phyloP scores from a whole-genome alignment of 2,329 filamentous ascomycete genomes.

The Phaeophleospora eucalypticola region DNA sequence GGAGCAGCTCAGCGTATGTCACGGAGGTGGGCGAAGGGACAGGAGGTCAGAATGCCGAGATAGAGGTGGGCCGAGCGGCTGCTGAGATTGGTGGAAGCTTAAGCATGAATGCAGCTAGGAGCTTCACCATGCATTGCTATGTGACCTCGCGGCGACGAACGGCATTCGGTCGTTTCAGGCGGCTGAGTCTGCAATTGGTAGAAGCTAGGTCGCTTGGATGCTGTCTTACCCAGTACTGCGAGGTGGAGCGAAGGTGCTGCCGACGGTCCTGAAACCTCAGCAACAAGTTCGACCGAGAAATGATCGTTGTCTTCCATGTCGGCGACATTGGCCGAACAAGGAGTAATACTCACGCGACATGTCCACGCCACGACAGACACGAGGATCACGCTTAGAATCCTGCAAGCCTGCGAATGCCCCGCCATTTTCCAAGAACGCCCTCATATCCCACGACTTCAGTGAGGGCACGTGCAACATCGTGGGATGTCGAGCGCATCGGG shows the following conservation, averaged over 20 bases:
- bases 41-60: conserved; percentile 5
- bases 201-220: too few relatives aligned
- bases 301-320: too few relatives aligned
- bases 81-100: conserved; percentile 8
- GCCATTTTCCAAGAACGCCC: conserved; percentile 33
- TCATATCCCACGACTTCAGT: conserved; percentile 49
- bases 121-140: conserved; percentile 5
- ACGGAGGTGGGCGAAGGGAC: conserved; percentile 8
- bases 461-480: conserved; percentile 43
- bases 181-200: neutral
- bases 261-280: neutral
- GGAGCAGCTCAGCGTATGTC: too few relatives aligned
- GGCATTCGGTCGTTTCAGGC: neutral
- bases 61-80: conserved; percentile 1
- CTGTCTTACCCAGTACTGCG: too few relatives aligned
- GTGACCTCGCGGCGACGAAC: conserved; percentile 1
- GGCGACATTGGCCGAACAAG: too few relatives aligned
- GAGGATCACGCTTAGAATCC: conserved; percentile 15
- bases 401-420: conserved; percentile 39
- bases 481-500: conserved; percentile 55
- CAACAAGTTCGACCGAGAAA: too few relatives aligned
- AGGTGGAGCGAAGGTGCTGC: too few relatives aligned
- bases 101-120: conserved; percentile 4
- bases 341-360: too few relatives aligned
- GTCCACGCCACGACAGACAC: neutral